phyloP scores from a whole-genome alignment of 176 grass and related monocot species.

The Triticum turgidum region DNA sequence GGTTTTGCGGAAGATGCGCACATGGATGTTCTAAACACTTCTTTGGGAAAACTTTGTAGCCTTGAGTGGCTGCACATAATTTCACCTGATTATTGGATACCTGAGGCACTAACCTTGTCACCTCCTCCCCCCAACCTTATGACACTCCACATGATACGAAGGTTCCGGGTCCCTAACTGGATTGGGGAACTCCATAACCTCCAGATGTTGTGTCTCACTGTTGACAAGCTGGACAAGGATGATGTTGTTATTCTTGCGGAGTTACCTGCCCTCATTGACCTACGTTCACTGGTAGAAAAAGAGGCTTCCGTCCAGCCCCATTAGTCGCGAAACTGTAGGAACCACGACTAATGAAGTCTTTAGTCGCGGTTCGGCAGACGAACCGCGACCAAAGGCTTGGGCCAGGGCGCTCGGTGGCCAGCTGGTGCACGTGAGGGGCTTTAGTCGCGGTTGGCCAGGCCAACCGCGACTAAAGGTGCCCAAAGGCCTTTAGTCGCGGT shows the following conservation, averaged over 20 bases:
- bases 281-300: too few species aligned
- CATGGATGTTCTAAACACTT: conserved; percentile 1
- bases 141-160: neutral
- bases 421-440: too few species aligned
- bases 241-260: neutral
- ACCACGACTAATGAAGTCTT: too few species aligned
- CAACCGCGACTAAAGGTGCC: too few species aligned
- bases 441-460: too few species aligned
- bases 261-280: neutral
- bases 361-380: too few species aligned
- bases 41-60: neutral
- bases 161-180: neutral
- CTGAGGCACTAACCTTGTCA: neutral
- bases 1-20: neutral
- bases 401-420: too few species aligned
- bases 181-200: neutral
- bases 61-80: neutral
- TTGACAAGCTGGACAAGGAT: neutral
- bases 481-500: too few species aligned
- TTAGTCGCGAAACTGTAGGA: too few species aligned
- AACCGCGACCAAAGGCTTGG: too few species aligned
- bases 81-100: neutral
- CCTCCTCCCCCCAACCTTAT: neutral
- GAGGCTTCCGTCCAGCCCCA: too few species aligned
- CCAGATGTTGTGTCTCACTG: neutral